These are phyloP conservation scores for Ophiostoma angusticollis DNA, from an alignment of 2,329 filamentous ascomycete species.

Conservation along the genomic window DNA sequence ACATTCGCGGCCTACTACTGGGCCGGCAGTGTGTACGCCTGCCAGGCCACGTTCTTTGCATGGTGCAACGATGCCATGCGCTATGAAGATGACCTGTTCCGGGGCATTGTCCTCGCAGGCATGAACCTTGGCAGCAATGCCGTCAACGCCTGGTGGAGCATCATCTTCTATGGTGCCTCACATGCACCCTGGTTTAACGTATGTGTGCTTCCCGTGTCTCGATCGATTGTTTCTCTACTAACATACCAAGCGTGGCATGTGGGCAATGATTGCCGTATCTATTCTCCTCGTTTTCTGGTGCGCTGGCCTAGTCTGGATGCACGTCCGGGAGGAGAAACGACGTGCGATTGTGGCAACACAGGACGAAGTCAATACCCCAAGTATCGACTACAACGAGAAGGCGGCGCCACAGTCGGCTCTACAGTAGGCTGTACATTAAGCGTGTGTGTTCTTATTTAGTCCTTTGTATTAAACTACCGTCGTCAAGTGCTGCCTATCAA, in stretches of 20 bases:
- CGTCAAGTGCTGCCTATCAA: too few species aligned
- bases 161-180: constrained; percentile 56
- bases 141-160: constrained; percentile 61
- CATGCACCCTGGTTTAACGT: constrained; percentile 54
- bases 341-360: background rate
- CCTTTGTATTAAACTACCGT: too few species aligned
- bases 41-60: constrained; percentile 62
- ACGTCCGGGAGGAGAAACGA: constrained; percentile 12
- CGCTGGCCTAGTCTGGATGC: constrained; percentile 35
- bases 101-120: constrained; percentile 54
- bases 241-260: constrained; percentile 47
- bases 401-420: too few species aligned
- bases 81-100: constrained; percentile 47
- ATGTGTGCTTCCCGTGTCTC: constrained; percentile 19
- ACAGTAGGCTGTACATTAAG: too few species aligned
- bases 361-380: background rate
- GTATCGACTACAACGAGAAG: too few species aligned
- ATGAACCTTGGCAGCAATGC: constrained; percentile 61
- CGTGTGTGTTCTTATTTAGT: too few species aligned
- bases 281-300: constrained; percentile 50
- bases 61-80: constrained; percentile 63
- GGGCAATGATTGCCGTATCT: constrained; percentile 55
- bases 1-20: constrained; percentile 58
- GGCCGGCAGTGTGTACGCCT: constrained; percentile 57
- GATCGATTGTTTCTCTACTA: constrained; percentile 4